Percentiles rank a stretch among this genome's conserved stretches.
phyloP scores from a whole-genome alignment of 257 asterid genomes.

The Coffea eugenioides region DNA sequence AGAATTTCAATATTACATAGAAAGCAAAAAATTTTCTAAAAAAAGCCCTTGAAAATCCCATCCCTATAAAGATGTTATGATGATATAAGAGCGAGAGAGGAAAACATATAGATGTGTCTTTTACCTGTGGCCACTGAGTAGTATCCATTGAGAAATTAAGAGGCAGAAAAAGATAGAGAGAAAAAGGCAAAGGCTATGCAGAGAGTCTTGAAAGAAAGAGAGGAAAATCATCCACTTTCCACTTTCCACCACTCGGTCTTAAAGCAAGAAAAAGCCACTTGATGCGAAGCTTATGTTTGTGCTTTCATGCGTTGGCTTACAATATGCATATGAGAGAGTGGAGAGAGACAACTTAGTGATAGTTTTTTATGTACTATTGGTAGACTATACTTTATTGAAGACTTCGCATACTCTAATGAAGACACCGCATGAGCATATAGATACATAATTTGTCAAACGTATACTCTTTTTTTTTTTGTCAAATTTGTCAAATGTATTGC shows the following conservation, averaged over 20 bases:
- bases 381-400: background rate
- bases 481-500: background rate
- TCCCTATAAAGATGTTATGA: slow-evolving; percentile 51
- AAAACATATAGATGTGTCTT: slow-evolving; percentile 34
- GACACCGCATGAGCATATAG: background rate
- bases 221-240: slow-evolving; percentile 34
- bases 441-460: background rate
- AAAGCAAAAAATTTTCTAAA: slow-evolving; percentile 19
- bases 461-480: background rate
- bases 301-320: slow-evolving; percentile 52
- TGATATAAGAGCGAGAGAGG: slow-evolving; percentile 42
- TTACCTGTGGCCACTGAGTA: slow-evolving; percentile 99
- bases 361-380: slow-evolving; percentile 18
- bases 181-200: slow-evolving; percentile 17
- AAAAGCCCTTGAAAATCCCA: slow-evolving; percentile 34
- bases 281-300: slow-evolving; percentile 42
- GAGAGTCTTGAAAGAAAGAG: slow-evolving; percentile 30
- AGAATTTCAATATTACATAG: slow-evolving; percentile 11
- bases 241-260: slow-evolving; percentile 54
- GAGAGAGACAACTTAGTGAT: slow-evolving; percentile 3
- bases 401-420: background rate
- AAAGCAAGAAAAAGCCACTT: slow-evolving; percentile 65
- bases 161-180: slow-evolving; percentile 25
- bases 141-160: slow-evolving; percentile 61
- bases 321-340: slow-evolving; percentile 17